Conservation (phyloP, 768 basidiomycete species). For the Lactarius vividus region DNA sequence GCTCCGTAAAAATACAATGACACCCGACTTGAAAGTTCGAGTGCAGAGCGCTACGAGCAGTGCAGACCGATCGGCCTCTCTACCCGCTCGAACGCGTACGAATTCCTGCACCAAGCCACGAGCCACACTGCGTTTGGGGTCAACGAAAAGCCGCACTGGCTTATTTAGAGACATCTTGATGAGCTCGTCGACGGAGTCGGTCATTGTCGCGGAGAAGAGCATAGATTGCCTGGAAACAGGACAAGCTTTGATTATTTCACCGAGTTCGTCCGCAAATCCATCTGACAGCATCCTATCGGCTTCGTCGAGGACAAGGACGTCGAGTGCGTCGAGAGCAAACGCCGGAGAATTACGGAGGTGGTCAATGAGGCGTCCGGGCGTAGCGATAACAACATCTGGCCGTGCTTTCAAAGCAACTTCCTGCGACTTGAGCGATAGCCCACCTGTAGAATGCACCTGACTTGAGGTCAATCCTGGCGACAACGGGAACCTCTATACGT, state of each 20-base stretch:
- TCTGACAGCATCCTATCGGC: slow-evolving; percentile 96
- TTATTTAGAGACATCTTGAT: slow-evolving; percentile 90
- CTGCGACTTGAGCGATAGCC: slow-evolving; percentile 90
- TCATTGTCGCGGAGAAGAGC: slow-evolving; percentile 99
- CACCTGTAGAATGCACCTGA: slow-evolving; percentile 52
- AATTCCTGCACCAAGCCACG: slow-evolving; percentile 91
- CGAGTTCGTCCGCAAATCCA: slow-evolving; percentile 92
- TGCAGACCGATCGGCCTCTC: slow-evolving; percentile 72
- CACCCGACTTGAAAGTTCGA: slow-evolving; percentile 77
- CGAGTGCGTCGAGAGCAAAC: slow-evolving; percentile 89
- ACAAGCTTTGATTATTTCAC: slow-evolving; percentile 90
- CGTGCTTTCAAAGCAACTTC: slow-evolving; percentile 79
- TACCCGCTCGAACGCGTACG: slow-evolving; percentile 81
- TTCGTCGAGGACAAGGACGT: slow-evolving; percentile 93
- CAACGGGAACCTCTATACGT: slow-evolving; percentile 18
- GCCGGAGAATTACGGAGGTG: slow-evolving; percentile 94
- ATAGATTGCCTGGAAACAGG: slow-evolving; percentile 91
- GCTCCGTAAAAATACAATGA: slow-evolving; percentile 92
- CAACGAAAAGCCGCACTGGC: slow-evolving; percentile 93
- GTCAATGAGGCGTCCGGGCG: slow-evolving; percentile 90
- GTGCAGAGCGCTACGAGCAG: slow-evolving; percentile 82
- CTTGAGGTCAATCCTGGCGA: slow-evolving; percentile 15
- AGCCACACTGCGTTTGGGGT: slow-evolving; percentile 86
- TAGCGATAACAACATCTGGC: slow-evolving; percentile 94
- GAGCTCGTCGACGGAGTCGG: slow-evolving; percentile 91